Conservation (phyloP, 169 alveolate genomes). For the Sarcocystis neurona region DNA sequence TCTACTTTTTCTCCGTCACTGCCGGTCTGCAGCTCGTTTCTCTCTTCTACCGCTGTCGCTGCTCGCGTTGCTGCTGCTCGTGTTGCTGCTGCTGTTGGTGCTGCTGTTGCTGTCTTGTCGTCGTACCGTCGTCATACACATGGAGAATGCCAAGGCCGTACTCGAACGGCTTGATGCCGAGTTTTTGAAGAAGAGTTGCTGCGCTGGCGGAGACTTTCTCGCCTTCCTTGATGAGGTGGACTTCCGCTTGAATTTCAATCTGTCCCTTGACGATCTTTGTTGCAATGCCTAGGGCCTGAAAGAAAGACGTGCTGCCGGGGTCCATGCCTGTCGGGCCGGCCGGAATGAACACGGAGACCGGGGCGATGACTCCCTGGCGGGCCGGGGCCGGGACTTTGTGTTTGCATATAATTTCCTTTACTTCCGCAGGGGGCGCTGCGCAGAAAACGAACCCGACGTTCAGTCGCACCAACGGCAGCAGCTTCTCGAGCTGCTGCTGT, state of each 20-base stretch:
- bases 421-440: slow-evolving; percentile 91
- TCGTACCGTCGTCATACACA: slow-evolving; percentile 93
- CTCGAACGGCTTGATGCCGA: slow-evolving; percentile 96
- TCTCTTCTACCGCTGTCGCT: background rate
- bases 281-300: slow-evolving; percentile 97
- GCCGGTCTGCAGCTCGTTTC: background rate
- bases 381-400: slow-evolving; percentile 98
- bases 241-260: slow-evolving; percentile 95
- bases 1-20: background rate
- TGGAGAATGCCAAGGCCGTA: slow-evolving; percentile 93
- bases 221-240: slow-evolving; percentile 92
- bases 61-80: background rate
- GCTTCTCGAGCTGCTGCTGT: slow-evolving; percentile 83
- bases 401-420: slow-evolving; percentile 84
- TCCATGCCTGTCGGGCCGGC: slow-evolving; percentile 99
- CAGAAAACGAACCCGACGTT: slow-evolving; percentile 97
- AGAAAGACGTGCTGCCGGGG: slow-evolving; percentile 98
- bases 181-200: slow-evolving; percentile 95
- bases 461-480: slow-evolving; percentile 86
- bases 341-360: slow-evolving; percentile 95
- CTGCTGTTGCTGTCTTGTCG: background rate
- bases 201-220: slow-evolving; percentile 96
- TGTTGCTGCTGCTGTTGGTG: background rate
- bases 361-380: slow-evolving; percentile 97
- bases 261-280: slow-evolving; percentile 98